Percentiles rank a stretch among this genome's conserved stretches.
phyloP scores from a whole-genome alignment of 1,284 basidiomycete genomes.

The Austroboletus niveus region DNA sequence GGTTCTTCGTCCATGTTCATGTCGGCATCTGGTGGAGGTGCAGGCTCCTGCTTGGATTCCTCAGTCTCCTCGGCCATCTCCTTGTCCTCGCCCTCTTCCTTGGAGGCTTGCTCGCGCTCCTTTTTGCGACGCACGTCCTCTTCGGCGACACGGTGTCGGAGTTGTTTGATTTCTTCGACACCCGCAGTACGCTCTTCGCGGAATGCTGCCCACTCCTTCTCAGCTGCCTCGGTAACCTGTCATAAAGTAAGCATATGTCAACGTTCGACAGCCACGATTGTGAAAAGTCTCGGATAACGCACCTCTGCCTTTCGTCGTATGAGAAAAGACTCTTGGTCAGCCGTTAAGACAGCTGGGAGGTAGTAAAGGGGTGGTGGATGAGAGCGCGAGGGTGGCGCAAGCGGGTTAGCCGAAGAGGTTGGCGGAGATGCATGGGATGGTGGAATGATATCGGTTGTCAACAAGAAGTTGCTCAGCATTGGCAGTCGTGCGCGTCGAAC shows the following conservation, averaged over 20 bases:
- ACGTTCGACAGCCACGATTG: not conserved
- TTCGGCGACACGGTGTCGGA: constrained; percentile 63
- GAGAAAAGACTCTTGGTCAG: constrained; percentile 70
- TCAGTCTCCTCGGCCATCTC: constrained; percentile 21
- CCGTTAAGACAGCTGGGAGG: constrained; percentile 63
- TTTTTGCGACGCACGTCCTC: constrained; percentile 45
- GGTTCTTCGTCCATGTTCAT: constrained; percentile 46
- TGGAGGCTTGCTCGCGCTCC: constrained; percentile 49
- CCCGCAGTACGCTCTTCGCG: constrained; percentile 54
- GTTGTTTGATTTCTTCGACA: constrained; percentile 57
- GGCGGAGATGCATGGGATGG: constrained; percentile 28
- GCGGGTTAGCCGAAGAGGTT: constrained; percentile 39
- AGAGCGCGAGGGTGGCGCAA: constrained; percentile 53
- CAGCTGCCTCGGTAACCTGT: constrained; percentile 60
- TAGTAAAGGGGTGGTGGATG: constrained; percentile 78
- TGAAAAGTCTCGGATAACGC: constrained; percentile 12
- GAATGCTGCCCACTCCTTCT: constrained; percentile 68
- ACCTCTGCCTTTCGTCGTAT: constrained; percentile 61
- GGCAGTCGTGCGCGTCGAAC: constrained; percentile 66
- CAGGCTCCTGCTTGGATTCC: constrained; percentile 21
- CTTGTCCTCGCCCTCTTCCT: constrained; percentile 34
- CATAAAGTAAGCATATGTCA: constrained; percentile 1
- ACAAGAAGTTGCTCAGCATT: constrained; percentile 70
- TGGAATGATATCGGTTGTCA: constrained; percentile 68
- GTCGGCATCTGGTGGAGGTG: constrained; percentile 32